These are phyloP conservation scores for Cubamyces lactineus DNA, from an alignment of 768 basidiomycete species.

Conservation along the genomic window DNA sequence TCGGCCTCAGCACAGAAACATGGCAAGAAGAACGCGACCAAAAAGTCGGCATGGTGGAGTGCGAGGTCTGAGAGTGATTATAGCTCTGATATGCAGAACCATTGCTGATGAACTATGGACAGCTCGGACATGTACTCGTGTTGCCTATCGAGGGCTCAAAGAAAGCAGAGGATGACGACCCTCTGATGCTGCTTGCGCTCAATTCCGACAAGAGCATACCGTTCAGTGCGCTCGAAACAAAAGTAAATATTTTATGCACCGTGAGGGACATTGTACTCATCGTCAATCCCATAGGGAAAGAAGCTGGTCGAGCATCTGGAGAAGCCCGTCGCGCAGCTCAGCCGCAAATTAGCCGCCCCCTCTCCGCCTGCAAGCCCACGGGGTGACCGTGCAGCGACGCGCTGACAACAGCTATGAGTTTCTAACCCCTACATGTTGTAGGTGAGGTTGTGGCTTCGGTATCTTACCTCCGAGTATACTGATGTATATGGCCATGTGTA, in stretches of 20 bases:
- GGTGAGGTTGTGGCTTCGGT: too few species aligned
- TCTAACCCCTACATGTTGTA: too few species aligned
- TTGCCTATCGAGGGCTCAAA: conserved; percentile 56
- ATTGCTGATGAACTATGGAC: background rate
- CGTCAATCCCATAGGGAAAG: conserved; percentile 21
- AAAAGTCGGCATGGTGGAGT: conserved; percentile 73
- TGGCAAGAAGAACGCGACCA: conserved; percentile 77
- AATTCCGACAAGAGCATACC: conserved; percentile 61
- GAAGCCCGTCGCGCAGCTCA: conserved; percentile 30
- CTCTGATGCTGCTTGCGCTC: conserved; percentile 71
- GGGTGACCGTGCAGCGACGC: too few species aligned
- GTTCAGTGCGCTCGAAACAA: conserved; percentile 68
- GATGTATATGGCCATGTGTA: too few species aligned
- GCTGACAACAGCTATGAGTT: too few species aligned
- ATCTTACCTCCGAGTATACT: too few species aligned
- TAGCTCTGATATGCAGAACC: background rate
- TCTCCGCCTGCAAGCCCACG: conserved; percentile 24
- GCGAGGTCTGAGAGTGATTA: conserved; percentile 57
- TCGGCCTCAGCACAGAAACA: conserved; percentile 72
- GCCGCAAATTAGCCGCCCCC: conserved; percentile 24
- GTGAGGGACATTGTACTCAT: too few species aligned
- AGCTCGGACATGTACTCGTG: conserved; percentile 76
- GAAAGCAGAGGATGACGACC: conserved; percentile 41
- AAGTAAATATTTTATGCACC: conserved; percentile 47
- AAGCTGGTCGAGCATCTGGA: conserved; percentile 32